Percentiles rank a stretch among this genome's conserved stretches.
These are phyloP conservation scores for Ascochyta clinopodiicola DNA, from an alignment of 2,329 filamentous ascomycete genomes.

Conservation along the genomic window DNA sequence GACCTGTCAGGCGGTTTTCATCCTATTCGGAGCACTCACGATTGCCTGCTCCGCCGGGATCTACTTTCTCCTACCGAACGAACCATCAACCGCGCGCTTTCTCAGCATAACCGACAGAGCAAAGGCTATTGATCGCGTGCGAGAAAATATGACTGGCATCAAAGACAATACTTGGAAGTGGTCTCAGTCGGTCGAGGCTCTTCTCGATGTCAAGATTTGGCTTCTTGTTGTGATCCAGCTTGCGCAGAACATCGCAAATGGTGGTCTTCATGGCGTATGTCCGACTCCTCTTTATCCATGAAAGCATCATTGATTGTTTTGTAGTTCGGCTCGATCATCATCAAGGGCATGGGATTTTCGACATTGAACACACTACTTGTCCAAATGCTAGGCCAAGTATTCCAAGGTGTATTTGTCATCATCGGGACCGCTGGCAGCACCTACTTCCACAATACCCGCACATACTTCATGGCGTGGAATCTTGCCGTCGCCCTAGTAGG, in stretches of 20 bases:
- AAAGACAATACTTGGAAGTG: constrained; percentile 56
- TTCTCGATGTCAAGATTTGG: constrained; percentile 51
- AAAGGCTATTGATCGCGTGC: constrained; percentile 47
- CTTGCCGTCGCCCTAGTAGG: constrained; percentile 29
- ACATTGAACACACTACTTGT: constrained; percentile 35
- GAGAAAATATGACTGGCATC: constrained; percentile 56
- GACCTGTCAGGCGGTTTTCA: constrained; percentile 54
- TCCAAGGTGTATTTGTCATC: constrained; percentile 23
- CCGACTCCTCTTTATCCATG: background rate
- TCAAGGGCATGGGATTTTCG: constrained; percentile 45
- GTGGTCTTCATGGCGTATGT: constrained; percentile 30
- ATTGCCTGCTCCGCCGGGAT: constrained; percentile 46
- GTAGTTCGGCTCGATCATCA: constrained; percentile 33
- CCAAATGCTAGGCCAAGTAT: constrained; percentile 24
- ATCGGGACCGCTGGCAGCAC: constrained; percentile 23
- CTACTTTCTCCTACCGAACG: constrained; percentile 62
- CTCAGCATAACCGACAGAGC: constrained; percentile 17
- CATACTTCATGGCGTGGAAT: constrained; percentile 24
- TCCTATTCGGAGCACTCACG: constrained; percentile 57
- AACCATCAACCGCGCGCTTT: constrained; percentile 22
- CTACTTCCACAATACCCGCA: constrained; percentile 18
- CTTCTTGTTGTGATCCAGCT: constrained; percentile 34
- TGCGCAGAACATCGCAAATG: constrained; percentile 44
- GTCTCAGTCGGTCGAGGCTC: constrained; percentile 52
- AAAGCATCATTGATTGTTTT: background rate